A percentile compares a stretch with the other conserved stretches of the same genome.
These are phyloP conservation scores for Spathaspora arborariae DNA, from an alignment of 805 yeast species.

Conservation along the genomic window DNA sequence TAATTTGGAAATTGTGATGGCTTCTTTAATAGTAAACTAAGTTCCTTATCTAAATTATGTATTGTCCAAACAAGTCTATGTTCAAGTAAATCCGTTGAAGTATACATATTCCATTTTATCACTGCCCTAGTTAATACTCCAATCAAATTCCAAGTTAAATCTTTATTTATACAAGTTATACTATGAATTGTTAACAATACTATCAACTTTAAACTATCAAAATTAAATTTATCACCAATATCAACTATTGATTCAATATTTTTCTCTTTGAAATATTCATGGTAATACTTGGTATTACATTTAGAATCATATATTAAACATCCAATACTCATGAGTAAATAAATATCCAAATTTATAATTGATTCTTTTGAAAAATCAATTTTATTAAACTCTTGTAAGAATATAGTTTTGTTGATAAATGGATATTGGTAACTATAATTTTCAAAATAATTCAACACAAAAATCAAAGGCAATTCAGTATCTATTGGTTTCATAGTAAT, in stretches of 20 bases:
- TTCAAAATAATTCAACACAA: conserved; percentile 33
- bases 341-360: conserved; percentile 35
- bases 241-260: conserved; percentile 30
- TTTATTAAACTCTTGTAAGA: conserved; percentile 19
- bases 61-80: conserved; percentile 33
- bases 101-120: conserved; percentile 19
- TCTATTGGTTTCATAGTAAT: conserved; percentile 33
- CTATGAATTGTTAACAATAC: conserved; percentile 30
- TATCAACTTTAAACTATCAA: conserved; percentile 27
- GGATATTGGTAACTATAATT: conserved; percentile 36
- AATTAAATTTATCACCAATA: conserved; percentile 19
- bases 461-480: conserved; percentile 25
- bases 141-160: conserved; percentile 30
- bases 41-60: conserved; percentile 36
- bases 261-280: conserved; percentile 27
- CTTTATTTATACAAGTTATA: conserved; percentile 23
- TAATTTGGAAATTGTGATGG: conserved; percentile 34
- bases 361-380: conserved; percentile 32
- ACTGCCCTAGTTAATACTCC: conserved; percentile 31
- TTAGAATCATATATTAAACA: conserved; percentile 33
- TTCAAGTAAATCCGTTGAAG: conserved; percentile 6
- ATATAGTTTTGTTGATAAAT: conserved; percentile 21
- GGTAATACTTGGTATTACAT: conserved; percentile 18
- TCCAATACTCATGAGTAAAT: conserved; percentile 37
- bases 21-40: conserved; percentile 27